Conservation (phyloP, 352 stramenopile genomes). For the Thalassiosira pacifica region DNA sequence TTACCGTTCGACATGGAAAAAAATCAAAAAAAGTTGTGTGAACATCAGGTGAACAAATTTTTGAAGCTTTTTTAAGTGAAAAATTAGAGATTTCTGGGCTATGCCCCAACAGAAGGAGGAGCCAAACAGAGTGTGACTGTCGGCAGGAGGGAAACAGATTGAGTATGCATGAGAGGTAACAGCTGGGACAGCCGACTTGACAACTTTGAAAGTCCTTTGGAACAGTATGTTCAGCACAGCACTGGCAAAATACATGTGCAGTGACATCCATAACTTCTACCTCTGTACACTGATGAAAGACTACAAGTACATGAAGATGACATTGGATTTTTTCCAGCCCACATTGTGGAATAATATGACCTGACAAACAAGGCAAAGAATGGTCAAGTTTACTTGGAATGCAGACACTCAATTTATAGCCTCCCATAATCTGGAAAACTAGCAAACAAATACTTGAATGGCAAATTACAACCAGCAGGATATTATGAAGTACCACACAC, state of each 20-base stretch:
- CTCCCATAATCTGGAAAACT: conserved; percentile 39
- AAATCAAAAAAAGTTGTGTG: no score
- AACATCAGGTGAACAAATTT: no score
- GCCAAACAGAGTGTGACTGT: conserved; percentile 29
- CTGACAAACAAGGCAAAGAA: conserved; percentile 14
- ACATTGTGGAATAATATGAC: no score
- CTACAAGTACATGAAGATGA: conserved; percentile 52
- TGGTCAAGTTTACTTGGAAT: conserved; percentile 37
- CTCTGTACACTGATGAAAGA: conserved; percentile 38
- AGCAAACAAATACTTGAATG: conserved; percentile 26
- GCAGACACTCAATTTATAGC: conserved; percentile 22
- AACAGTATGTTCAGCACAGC: conserved; percentile 52
- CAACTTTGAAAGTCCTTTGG: conserved; percentile 40
- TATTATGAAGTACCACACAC: conserved; percentile 42
- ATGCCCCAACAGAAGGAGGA: conserved; percentile 47
- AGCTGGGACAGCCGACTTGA: conserved; percentile 41
- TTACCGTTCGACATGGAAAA: no score
- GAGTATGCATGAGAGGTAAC: conserved; percentile 37
- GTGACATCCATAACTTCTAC: conserved; percentile 60
- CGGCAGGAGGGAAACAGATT: conserved; percentile 50
- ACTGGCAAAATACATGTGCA: conserved; percentile 34
- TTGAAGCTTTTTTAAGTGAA: no score
- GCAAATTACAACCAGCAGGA: conserved; percentile 13
- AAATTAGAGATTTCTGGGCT: no score
- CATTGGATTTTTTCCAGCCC: conserved; percentile 3